phyloP scores from a whole-genome alignment of 352 stramenopile species.

The Phytophthora macrochlamydospora region DNA sequence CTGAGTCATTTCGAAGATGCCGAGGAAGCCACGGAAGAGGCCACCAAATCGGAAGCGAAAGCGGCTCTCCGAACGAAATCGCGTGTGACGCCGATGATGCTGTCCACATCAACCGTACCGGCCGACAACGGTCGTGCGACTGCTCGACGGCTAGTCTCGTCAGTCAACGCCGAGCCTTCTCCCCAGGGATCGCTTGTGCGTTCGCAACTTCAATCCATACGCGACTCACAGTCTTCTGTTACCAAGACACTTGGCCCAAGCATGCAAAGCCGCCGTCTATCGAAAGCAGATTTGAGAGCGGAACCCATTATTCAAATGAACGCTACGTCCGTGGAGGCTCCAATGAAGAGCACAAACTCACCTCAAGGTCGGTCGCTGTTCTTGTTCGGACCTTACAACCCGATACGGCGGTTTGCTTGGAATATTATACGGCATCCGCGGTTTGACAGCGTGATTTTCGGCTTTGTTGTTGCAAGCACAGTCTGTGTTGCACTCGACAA shows the following conservation, averaged over 20 bases:
- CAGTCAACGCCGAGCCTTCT: not conserved
- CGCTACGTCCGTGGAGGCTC: not conserved
- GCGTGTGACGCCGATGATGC: conserved; percentile 28
- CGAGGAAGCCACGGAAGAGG: conserved; percentile 27
- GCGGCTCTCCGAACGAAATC: conserved; percentile 45
- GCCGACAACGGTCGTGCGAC: conserved; percentile 1
- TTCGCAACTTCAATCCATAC: not conserved
- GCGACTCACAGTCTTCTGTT: conserved; percentile 13
- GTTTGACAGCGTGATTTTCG: conserved; percentile 76
- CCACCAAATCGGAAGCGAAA: conserved; percentile 23
- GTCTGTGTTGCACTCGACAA: conserved; percentile 78
- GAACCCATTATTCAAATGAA: not conserved
- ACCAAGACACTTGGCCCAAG: not conserved
- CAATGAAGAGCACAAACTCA: conserved; percentile 9
- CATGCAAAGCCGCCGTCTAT: conserved; percentile 8
- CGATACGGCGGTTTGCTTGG: conserved; percentile 41
- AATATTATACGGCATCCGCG: conserved; percentile 46
- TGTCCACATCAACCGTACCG: not conserved
- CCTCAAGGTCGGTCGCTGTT: conserved; percentile 38
- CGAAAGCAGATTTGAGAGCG: conserved; percentile 1
- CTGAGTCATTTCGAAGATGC: conserved; percentile 87
- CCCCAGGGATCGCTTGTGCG: not conserved
- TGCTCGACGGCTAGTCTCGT: conserved; percentile 9
- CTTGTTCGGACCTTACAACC: conserved; percentile 39
- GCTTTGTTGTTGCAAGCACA: conserved; percentile 71